A percentile compares a stretch with the other conserved stretches of the same genome.
Conservation (phyloP, 2,329 filamentous ascomycete genomes). For the Thelonectria discophora region DNA sequence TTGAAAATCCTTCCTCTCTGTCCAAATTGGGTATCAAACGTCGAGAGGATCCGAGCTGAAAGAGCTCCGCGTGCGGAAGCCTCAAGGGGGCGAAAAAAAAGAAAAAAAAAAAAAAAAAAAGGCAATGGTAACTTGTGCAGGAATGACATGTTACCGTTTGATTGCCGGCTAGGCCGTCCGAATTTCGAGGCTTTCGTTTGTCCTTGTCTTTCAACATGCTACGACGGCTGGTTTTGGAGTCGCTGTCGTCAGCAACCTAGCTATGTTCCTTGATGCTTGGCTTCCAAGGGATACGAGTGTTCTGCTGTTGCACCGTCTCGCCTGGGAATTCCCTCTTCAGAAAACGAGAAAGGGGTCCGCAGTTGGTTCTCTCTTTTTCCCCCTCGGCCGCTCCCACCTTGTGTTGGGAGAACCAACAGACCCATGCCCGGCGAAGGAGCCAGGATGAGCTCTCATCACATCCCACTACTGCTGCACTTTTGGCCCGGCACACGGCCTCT, state of each 20-base stretch:
- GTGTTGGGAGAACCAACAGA: slow-evolving; percentile 2
- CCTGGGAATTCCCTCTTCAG: neutral
- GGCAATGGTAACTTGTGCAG: neutral
- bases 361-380: neutral
- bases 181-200: neutral
- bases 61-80: neutral
- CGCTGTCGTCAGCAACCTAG: neutral
- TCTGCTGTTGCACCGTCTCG: too few species aligned
- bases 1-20: neutral
- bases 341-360: neutral
- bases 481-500: slow-evolving; percentile 2
- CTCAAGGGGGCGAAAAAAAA: neutral
- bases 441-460: slow-evolving; percentile 13
- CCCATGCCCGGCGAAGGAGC: neutral
- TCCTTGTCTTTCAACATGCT: neutral
- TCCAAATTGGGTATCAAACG: neutral
- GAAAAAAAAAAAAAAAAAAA: neutral
- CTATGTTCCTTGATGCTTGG: neutral
- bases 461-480: slow-evolving; percentile 7
- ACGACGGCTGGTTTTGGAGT: neutral
- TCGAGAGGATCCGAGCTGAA: slow-evolving; percentile 6
- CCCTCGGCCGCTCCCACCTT: neutral
- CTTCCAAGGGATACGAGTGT: too few species aligned
- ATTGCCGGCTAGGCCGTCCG: neutral
- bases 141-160: neutral